Conservation (phyloP, 2,329 filamentous ascomycete genomes). For the Pseudopyrenochaeta lycopersici region DNA sequence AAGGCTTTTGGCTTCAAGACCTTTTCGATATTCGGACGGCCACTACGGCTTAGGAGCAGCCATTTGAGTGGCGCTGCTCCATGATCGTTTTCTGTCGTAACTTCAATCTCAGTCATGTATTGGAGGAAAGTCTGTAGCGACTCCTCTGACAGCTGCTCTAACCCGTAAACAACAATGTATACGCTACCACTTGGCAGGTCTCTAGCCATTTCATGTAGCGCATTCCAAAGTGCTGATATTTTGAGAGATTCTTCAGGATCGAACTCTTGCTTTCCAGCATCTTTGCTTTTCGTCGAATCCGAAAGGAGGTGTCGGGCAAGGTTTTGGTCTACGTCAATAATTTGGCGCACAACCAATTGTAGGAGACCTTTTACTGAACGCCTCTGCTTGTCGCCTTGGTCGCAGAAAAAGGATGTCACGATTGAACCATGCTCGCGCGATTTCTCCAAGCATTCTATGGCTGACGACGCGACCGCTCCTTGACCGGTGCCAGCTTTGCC, state of each 20-base stretch:
- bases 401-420: conserved; percentile 32
- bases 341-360: conserved; percentile 26
- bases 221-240: conserved; percentile 25
- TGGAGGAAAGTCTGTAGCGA: conserved; percentile 22
- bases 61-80: conserved; percentile 23
- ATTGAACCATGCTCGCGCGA: conserved; percentile 9
- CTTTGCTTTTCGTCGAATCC: conserved; percentile 26
- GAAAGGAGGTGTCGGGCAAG: conserved; percentile 28
- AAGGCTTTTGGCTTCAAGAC: conserved; percentile 16
- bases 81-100: background rate
- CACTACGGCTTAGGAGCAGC: conserved; percentile 27
- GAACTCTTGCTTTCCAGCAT: conserved; percentile 22
- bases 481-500: conserved; percentile 32
- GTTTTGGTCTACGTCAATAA: conserved; percentile 27
- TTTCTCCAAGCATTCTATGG: conserved; percentile 21
- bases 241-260: conserved; percentile 24
- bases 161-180: conserved; percentile 27
- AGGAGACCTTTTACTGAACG: conserved; percentile 22
- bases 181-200: conserved; percentile 14
- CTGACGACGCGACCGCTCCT: conserved; percentile 28
- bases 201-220: conserved; percentile 24
- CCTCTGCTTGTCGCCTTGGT: conserved; percentile 28
- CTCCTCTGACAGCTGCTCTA: conserved; percentile 32
- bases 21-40: conserved; percentile 29
- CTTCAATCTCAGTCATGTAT: conserved; percentile 10